Base-by-base conservation (phyloP, 495 filamentous ascomycete species). In the Hypoxylon perforatum region DNA sequence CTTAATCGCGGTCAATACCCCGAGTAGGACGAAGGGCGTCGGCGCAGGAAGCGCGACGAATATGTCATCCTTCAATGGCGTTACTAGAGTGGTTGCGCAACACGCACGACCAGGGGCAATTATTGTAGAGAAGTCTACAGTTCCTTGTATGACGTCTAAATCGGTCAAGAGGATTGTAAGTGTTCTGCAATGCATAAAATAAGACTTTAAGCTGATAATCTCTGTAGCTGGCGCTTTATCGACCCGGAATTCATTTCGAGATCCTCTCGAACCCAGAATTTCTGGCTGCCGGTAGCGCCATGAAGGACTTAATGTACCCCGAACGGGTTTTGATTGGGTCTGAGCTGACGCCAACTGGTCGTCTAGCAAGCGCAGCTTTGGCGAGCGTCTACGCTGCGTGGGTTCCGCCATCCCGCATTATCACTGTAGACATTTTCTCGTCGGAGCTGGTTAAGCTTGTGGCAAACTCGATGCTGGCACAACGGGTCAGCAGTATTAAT, bases 251-350 rank as follows among this genome's bases (percentile, higher is more conserved):
- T 14, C 78, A 74, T 4, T 93, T 94, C 62, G 89, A 94, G 61
- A 84, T 96, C 22, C 83, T 96, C 3, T 93, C 91, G 10, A 96
- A 94, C 71, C 92, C 92, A 3, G 92, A 96, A 67, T 94, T 94
- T 63, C 80, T 94, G 0, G 88, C 92, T 9, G 91, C 92, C 61
- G 92, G 92, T 14, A 91, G 89, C 0, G 92, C 92, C 0, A 82
- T 94, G 57, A 70, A 83, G 8, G 87, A 94, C 69, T 77, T 94
- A 17, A 82, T 90, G 53, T 67, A 78, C n/a, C 92, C 92, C 3
- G 90, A 92, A 58, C 86, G 92, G 9, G 85, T 94, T 10, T 79
- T 94, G 19, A 93, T 96, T 69, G 92, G 92, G 18, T 92, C 88
- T 1, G 76, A 84, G 1, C 75, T 76, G 11, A 91, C 86, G 0